A percentile compares a stretch with the other conserved stretches of the same genome.
phyloP scores from a whole-genome alignment of 768 basidiomycete genomes.

The Phanerochaete sordida region DNA sequence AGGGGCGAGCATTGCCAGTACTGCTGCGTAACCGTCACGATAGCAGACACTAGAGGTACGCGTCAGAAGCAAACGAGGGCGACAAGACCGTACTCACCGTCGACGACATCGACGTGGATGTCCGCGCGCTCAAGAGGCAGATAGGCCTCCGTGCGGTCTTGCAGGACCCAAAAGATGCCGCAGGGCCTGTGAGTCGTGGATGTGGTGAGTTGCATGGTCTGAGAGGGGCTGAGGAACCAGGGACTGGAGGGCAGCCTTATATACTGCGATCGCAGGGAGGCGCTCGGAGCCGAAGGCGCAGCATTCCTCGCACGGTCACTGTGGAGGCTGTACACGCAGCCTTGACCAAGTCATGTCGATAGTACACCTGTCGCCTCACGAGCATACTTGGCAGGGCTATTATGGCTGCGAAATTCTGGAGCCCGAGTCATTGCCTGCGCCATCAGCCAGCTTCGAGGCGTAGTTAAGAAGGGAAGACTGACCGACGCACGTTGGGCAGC shows the following conservation, averaged over 20 bases:
- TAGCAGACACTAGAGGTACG: slow-evolving; percentile 6
- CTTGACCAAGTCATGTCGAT: too few species aligned
- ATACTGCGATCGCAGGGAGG: neutral
- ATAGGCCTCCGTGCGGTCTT: neutral
- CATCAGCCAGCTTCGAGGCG: too few species aligned
- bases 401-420: too few species aligned
- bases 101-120: slow-evolving; percentile 7
- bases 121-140: slow-evolving; percentile 10
- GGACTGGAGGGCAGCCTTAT: neutral
- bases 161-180: neutral
- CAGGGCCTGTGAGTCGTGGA: neutral
- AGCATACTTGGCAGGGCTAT: too few species aligned
- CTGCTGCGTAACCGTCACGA: slow-evolving; percentile 6
- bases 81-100: slow-evolving; percentile 1
- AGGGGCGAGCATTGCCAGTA: slow-evolving; percentile 1
- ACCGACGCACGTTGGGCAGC: too few species aligned
- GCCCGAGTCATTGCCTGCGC: too few species aligned
- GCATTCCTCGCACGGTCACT: neutral
- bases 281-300: neutral
- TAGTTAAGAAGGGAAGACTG: too few species aligned
- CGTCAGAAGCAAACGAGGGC: neutral
- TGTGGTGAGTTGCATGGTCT: neutral
- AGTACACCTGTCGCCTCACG: too few species aligned
- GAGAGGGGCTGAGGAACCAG: neutral
- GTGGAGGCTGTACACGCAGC: neutral